Conservation (phyloP, 148 eudicot species). For the Euryodendron excelsum region DNA sequence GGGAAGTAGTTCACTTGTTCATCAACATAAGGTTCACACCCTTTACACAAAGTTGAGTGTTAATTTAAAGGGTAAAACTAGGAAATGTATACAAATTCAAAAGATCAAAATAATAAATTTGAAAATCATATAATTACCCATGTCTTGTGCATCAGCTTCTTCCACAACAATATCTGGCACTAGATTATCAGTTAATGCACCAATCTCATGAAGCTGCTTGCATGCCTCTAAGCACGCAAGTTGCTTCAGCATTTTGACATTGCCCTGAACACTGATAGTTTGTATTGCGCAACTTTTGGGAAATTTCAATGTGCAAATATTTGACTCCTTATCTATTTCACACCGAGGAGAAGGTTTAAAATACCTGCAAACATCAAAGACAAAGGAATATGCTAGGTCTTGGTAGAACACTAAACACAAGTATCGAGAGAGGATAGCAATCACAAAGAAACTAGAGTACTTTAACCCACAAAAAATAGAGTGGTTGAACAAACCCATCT, state of each 20-base stretch:
- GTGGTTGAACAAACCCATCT: slow-evolving; percentile 58
- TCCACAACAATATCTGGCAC: slow-evolving; percentile 79
- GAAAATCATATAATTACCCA: slow-evolving; percentile 27
- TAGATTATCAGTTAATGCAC: slow-evolving; percentile 78
- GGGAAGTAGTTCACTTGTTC: slow-evolving; percentile 54
- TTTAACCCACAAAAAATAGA: not conserved
- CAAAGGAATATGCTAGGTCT: not conserved
- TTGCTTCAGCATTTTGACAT: slow-evolving; percentile 54
- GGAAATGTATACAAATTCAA: not conserved
- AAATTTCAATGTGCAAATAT: slow-evolving; percentile 50
- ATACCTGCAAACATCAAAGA: slow-evolving; percentile 47
- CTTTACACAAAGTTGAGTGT: slow-evolving; percentile 21
- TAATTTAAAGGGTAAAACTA: not conserved
- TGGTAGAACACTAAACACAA: not conserved
- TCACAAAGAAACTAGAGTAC: slow-evolving; percentile 1
- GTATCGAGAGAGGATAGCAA: not conserved
- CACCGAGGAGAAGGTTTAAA: slow-evolving; percentile 68
- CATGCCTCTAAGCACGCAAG: slow-evolving; percentile 86
- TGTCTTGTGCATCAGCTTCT: slow-evolving; percentile 43
- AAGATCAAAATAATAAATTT: too few species aligned
- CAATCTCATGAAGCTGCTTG: slow-evolving; percentile 59
- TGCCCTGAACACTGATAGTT: slow-evolving; percentile 43
- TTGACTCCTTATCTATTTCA: slow-evolving; percentile 38
- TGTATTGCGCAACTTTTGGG: slow-evolving; percentile 75
- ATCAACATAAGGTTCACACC: slow-evolving; percentile 34